phyloP scores from a whole-genome alignment of 176 grass and related monocot genomes.

The Eleusine coracana region DNA sequence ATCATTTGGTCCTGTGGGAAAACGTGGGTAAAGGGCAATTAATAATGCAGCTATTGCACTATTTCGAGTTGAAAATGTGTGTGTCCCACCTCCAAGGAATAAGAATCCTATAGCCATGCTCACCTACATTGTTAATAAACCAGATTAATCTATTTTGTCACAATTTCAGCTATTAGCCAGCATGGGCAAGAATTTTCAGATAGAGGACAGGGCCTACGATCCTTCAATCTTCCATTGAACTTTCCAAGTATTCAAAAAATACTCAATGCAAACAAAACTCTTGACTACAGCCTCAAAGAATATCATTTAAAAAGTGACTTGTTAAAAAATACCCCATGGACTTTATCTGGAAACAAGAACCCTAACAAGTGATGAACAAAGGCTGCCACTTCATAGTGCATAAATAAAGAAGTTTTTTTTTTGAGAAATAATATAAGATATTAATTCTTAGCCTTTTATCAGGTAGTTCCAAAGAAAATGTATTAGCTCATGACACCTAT shows the following conservation, averaged over 20 bases:
- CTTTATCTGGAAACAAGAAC: neutral
- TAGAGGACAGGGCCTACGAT: neutral
- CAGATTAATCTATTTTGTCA: constrained; percentile 28
- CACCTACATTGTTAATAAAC: constrained; percentile 58
- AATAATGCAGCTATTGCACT: constrained; percentile 88
- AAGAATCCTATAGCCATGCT: constrained; percentile 92
- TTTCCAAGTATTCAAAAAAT: neutral
- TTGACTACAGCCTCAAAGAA: neutral
- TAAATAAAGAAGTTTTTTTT: neutral
- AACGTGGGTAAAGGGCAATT: constrained; percentile 87
- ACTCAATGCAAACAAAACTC: neutral
- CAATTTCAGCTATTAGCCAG: constrained; percentile 27
- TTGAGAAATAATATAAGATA: neutral
- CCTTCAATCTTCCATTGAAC: neutral
- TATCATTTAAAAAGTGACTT: neutral
- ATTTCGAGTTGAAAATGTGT: constrained; percentile 88
- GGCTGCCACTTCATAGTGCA: constrained; percentile 29
- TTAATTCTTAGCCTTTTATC: neutral
- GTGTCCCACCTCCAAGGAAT: constrained; percentile 93
- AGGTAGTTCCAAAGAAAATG: constrained; percentile 13
- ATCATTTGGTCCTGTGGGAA: constrained; percentile 95
- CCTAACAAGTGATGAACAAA: neutral
- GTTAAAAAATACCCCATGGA: neutral
- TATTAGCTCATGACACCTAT: constrained; percentile 8
- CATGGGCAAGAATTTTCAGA: neutral